Evolutionary conservation across 345 rosid species (phyloP).

Genomic region (Populus ilicifolia): DNA sequence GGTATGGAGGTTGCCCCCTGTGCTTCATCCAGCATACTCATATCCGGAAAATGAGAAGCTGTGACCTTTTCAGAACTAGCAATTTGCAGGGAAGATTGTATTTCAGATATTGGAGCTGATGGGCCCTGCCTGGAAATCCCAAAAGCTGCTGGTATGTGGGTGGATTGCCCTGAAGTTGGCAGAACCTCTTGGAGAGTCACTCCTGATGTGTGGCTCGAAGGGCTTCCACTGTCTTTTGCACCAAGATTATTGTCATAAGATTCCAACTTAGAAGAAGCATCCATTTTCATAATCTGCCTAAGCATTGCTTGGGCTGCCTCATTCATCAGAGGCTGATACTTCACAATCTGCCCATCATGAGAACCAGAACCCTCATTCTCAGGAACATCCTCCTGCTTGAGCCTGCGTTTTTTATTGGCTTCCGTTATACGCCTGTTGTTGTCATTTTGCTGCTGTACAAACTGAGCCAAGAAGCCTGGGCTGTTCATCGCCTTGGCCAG

Average conservation of each 20-base stretch:
- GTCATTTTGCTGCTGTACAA: conserved; percentile 93
- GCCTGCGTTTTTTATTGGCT: conserved; percentile 82
- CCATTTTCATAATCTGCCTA: conserved; percentile 60
- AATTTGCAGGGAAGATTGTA: conserved; percentile 34
- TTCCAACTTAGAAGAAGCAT: conserved; percentile 47
- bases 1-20: conserved; percentile 40
- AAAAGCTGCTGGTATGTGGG: conserved; percentile 24
- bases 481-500: conserved; percentile 93
- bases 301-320: conserved; percentile 71
- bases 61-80: conserved; percentile 44
- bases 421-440: conserved; percentile 70
- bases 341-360: conserved; percentile 87
- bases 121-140: conserved; percentile 29
- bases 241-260: conserved; percentile 41
- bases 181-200: conserved; percentile 80
- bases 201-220: conserved; percentile 47
- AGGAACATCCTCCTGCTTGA: conserved; percentile 59
- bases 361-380: conserved; percentile 44
- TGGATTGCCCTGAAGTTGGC: conserved; percentile 44
- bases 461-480: conserved; percentile 89
- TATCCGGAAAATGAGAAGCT: conserved; percentile 39
- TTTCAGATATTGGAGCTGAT: conserved; percentile 42
- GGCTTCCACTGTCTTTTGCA: conserved; percentile 44
- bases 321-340: conserved; percentile 73
- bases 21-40: conserved; percentile 42